Evolutionary conservation across 2,329 filamentous ascomycete genomes (phyloP), one percentile per base, ranked within the genome.

Genomic region (Helminthosporium solani): DNA sequence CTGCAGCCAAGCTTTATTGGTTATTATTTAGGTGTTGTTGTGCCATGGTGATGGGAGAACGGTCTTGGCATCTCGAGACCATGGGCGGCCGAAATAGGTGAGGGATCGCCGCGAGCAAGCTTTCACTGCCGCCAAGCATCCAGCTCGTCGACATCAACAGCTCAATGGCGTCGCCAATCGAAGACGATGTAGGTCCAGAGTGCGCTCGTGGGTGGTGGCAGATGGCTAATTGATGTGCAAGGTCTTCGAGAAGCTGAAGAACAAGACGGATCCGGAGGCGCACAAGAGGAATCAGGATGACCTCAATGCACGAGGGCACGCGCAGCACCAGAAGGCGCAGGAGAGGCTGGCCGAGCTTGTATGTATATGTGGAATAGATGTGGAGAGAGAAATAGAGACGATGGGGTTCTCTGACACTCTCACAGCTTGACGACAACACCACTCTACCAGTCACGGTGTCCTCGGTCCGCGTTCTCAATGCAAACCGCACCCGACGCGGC

Each of bases 401-500:
- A n/a, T n/a, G n/a, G n/a, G n/a, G n/a, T n/a, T n/a, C n/a, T n/a
- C 15, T 19, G 15, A 28, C 18, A 8, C 42, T 30, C 21, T 20
- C 14, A 48, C 50, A 90, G 87, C 81, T 95, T 63, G 81, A 84
- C 56, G 82, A 87, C 71, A 95, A 97, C 70, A 86, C 87, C 56
- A 88, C 88, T 34, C 82, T 94, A 47, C 92, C 94, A 33, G 88
- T 94, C 60, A 89, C 90, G 12, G 86, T 99, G 67, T 88, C 88
- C 59, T 88, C 89, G 35, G 82, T 99, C 65, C 84, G 87, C 59
- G 78, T 99, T 50, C 82, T 95, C 51, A 88, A 90, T 65, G 90
- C 89, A 35, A 80, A 81, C 50, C 85, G 94, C 66, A 96, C 92
- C n/a, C 83, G 94, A 53, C 81, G 82, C 59, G 78, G 80, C 53